phyloP scores from a whole-genome alignment of 2,329 filamentous ascomycete genomes.

The Colletotrichum sp. region DNA sequence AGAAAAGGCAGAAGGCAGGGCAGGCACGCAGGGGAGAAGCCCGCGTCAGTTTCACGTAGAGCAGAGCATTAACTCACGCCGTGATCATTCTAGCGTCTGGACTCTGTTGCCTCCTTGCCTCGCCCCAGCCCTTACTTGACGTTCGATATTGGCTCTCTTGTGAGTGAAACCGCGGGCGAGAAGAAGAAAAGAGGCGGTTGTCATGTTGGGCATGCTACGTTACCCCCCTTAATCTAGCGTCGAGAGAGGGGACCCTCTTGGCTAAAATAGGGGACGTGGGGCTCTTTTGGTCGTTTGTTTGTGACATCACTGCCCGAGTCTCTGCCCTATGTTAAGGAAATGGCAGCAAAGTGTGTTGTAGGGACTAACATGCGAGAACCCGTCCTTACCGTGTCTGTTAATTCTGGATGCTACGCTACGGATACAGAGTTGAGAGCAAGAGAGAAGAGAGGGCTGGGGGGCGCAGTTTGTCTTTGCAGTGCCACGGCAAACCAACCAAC shows the following conservation, averaged over 20 bases:
- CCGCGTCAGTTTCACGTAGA: neutral
- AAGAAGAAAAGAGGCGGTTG: neutral
- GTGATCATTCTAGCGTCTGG: neutral
- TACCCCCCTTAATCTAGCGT: constrained; percentile 4
- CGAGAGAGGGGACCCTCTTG: neutral
- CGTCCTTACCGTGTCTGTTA: neutral
- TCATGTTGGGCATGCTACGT: neutral
- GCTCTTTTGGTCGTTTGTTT: neutral
- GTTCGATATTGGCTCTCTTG: neutral
- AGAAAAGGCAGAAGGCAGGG: neutral
- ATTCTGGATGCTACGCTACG: neutral
- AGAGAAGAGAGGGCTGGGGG: neutral
- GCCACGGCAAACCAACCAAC: neutral
- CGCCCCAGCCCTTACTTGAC: neutral
- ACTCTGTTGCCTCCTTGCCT: neutral
- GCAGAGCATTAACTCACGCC: neutral
- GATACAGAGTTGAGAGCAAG: neutral
- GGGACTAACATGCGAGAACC: neutral
- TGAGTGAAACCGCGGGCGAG: neutral
- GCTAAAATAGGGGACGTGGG: constrained; percentile 7
- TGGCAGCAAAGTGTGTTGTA: neutral
- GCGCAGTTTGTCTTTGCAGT: neutral
- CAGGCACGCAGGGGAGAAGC: neutral
- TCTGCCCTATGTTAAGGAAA: neutral
- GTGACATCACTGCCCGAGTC: constrained; percentile 3